These are phyloP conservation scores for Antitrichia curtipendula DNA, from an alignment of 225 moss, liverwort and hornwort genomes.

Conservation along the genomic window DNA sequence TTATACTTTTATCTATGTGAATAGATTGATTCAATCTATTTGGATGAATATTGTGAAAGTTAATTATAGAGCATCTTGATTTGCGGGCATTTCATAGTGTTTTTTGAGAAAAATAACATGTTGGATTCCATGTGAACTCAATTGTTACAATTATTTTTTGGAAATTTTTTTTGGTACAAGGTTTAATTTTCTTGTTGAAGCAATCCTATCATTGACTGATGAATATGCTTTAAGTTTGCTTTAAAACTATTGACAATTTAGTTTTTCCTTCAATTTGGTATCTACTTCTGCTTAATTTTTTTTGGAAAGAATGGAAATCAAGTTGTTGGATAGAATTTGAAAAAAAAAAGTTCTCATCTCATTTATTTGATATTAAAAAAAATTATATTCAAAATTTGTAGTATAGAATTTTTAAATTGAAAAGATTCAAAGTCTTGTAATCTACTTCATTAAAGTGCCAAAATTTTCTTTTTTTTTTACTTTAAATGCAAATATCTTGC, in stretches of 20 bases:
- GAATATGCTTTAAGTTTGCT: not conserved
- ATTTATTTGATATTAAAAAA: no score
- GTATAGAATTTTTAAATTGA: not conserved
- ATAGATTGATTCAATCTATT: not conserved
- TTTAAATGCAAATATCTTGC: not conserved
- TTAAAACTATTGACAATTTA: not conserved
- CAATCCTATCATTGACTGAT: not conserved
- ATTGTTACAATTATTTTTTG: not conserved
- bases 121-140: not conserved
- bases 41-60: not conserved
- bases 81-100: not conserved
- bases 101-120: no score
- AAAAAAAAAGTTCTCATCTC: no score
- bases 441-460: not conserved
- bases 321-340: not conserved
- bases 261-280: not conserved
- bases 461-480: not conserved
- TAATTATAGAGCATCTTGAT: not conserved
- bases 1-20: no score
- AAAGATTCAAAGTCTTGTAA: not conserved
- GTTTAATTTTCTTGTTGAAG: not conserved
- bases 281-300: not conserved
- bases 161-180: no score
- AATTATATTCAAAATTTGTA: not conserved
- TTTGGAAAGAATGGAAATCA: not conserved